Conservation (phyloP, 805 yeast species). For the Maudiozyma pseudohumilis region DNA sequence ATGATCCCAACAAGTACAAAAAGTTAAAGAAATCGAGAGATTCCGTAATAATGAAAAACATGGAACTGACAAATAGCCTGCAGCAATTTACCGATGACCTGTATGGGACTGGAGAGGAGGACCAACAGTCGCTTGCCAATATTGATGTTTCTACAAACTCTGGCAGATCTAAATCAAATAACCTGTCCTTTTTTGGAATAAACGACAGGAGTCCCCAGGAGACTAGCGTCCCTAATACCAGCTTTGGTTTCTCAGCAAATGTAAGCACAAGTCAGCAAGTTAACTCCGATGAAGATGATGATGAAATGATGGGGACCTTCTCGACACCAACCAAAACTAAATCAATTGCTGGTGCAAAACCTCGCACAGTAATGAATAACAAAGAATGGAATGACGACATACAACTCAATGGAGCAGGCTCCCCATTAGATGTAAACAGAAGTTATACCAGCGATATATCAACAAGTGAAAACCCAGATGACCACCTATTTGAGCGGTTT, state of each 20-base stretch:
- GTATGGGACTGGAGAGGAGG: conserved; percentile 17
- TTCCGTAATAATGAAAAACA: conserved; percentile 22
- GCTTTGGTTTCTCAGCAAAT: neutral
- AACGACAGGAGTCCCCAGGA: neutral
- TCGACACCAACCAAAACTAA: conserved; percentile 20
- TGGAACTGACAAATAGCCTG: conserved; percentile 24
- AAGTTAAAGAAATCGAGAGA: conserved; percentile 24
- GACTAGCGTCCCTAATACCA: neutral
- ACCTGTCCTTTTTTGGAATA: conserved; percentile 2
- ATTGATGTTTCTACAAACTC: neutral
- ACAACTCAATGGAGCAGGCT: neutral
- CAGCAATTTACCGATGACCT: conserved; percentile 30
- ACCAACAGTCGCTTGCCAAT: neutral
- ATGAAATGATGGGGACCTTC: conserved; percentile 5
- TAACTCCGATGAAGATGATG: neutral
- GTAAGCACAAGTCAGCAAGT: neutral
- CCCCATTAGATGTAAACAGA: conserved; percentile 2
- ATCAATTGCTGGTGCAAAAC: conserved; percentile 11
- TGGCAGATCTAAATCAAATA: conserved; percentile 1
- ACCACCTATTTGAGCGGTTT: conserved; percentile 39
- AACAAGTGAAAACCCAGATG: conserved; percentile 19
- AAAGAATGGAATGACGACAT: neutral
- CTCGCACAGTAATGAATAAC: neutral
- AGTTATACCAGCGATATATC: neutral
- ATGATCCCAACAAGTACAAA: conserved; percentile 13